A percentile compares a stretch with the other conserved stretches of the same genome.
Evolutionary conservation across 148 eudicot species (phyloP).

Genomic region (Persicaria tinctoria): DNA sequence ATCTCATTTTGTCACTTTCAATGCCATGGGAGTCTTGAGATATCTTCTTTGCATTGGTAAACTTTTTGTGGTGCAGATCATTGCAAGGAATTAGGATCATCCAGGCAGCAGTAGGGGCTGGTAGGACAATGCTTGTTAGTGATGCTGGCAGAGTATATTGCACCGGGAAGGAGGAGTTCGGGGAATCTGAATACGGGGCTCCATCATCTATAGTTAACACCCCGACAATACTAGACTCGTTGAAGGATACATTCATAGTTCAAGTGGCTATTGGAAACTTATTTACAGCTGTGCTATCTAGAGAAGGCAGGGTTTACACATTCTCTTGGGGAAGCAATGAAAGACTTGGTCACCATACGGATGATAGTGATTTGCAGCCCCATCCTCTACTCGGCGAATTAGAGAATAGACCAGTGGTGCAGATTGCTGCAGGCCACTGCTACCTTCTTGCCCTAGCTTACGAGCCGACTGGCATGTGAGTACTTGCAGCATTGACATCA

Average conservation of each 20-base stretch:
- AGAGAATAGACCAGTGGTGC: constrained; percentile 73
- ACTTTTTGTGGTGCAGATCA: constrained; percentile 51
- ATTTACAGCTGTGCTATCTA: constrained; percentile 83
- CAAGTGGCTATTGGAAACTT: constrained; percentile 92
- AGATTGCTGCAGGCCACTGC: constrained; percentile 88
- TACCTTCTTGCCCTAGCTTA: constrained; percentile 88
- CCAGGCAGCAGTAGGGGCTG: constrained; percentile 80
- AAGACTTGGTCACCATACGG: constrained; percentile 74
- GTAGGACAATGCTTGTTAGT: constrained; percentile 76
- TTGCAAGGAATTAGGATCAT: constrained; percentile 77
- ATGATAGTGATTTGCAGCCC: constrained; percentile 59
- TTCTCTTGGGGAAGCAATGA: constrained; percentile 80
- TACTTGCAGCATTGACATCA: background rate
- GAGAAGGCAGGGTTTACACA: constrained; percentile 88
- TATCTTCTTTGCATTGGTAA: background rate
- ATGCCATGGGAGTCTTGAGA: background rate
- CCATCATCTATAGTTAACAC: constrained; percentile 57
- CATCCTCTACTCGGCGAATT: constrained; percentile 67
- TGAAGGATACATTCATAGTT: constrained; percentile 81
- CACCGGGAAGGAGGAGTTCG: constrained; percentile 82
- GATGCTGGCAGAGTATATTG: constrained; percentile 70
- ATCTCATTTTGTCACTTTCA: background rate
- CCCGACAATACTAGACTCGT: constrained; percentile 65
- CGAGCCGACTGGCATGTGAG: constrained; percentile 87
- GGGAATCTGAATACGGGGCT: constrained; percentile 66